These are phyloP conservation scores for Penstemon barbatus DNA, from an alignment of 257 asterid species.

Conservation along the genomic window DNA sequence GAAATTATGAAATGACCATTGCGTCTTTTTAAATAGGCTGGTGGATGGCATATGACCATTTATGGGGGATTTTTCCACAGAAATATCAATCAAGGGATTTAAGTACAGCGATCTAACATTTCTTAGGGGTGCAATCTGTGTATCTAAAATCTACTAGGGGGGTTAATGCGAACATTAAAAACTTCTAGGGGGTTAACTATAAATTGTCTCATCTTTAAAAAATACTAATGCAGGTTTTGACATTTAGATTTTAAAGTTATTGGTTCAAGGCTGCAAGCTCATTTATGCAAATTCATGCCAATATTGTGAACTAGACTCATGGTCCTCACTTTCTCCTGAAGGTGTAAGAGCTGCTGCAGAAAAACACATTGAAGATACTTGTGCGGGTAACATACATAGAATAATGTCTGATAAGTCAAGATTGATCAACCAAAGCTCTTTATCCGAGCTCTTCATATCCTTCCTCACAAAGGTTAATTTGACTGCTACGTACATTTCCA, in stretches of 20 bases:
- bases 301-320: slow-evolving; percentile 7
- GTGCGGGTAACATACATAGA: slow-evolving; percentile 60
- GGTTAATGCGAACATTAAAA: too few species aligned
- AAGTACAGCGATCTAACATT: too few species aligned
- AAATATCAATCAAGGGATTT: too few species aligned
- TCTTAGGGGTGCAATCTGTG: too few species aligned
- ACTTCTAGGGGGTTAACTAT: too few species aligned
- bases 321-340: slow-evolving; percentile 40
- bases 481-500: slow-evolving; percentile 10
- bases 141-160: too few species aligned
- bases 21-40: too few species aligned
- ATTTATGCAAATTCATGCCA: slow-evolving; percentile 1
- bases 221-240: neutral
- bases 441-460: slow-evolving; percentile 76
- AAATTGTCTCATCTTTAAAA: neutral
- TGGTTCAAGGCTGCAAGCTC: neutral
- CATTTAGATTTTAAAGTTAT: slow-evolving; percentile 11
- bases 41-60: too few species aligned
- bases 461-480: slow-evolving; percentile 66
- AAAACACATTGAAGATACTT: slow-evolving; percentile 62
- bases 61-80: too few species aligned
- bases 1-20: too few species aligned
- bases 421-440: slow-evolving; percentile 56
- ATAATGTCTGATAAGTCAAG: slow-evolving; percentile 56
- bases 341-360: slow-evolving; percentile 86